Conservation (phyloP, 345 rosid species). For the Litchi chinensis region DNA sequence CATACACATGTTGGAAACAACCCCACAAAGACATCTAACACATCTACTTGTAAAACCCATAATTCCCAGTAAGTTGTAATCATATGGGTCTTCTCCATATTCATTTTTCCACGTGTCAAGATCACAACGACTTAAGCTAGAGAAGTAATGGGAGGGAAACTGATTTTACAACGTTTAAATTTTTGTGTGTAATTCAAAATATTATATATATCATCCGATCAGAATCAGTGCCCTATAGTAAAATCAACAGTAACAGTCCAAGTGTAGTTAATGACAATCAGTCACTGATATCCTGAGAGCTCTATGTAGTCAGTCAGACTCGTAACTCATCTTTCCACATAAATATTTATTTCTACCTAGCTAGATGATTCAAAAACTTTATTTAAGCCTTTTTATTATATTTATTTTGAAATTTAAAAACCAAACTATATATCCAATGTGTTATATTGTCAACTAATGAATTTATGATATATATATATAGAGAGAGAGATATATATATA, state of each 20-base stretch:
- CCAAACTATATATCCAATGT: too few species aligned
- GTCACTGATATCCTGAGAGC: neutral
- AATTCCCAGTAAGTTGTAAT: neutral
- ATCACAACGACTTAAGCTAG: neutral
- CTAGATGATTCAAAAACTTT: too few species aligned
- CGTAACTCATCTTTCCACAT: neutral
- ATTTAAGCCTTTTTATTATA: too few species aligned
- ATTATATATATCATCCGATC: neutral
- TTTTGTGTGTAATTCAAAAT: too few species aligned
- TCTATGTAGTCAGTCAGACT: neutral
- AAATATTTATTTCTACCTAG: too few species aligned
- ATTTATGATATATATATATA: too few species aligned
- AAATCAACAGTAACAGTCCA: neutral
- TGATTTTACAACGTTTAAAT: neutral
- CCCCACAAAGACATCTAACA: slow-evolving; percentile 18
- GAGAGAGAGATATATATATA: too few species aligned
- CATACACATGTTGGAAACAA: slow-evolving; percentile 23
- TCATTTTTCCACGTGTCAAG: slow-evolving; percentile 8
- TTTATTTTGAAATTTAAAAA: too few species aligned
- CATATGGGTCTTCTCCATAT: neutral
- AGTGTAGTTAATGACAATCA: neutral
- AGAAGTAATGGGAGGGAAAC: neutral
- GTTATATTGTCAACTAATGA: too few species aligned
- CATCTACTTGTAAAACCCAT: slow-evolving; percentile 14
- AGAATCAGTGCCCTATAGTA: too few species aligned